Conservation (phyloP, 2,329 filamentous ascomycete species). For the Talaromyces albobiverticillius region DNA sequence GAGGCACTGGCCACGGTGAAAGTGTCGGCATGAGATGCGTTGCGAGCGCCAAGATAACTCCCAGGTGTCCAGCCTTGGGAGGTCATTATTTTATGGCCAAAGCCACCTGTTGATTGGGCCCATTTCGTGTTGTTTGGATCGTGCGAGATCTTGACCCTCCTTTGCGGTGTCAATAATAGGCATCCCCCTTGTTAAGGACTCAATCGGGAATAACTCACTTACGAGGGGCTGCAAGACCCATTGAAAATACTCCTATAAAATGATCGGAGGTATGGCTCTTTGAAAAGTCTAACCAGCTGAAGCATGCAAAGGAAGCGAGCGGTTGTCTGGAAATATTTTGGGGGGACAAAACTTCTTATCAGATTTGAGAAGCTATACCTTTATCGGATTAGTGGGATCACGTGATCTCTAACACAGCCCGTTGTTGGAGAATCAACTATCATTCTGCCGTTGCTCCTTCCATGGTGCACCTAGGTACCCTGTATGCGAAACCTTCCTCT, state of each 20-base stretch:
- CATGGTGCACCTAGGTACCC: background rate
- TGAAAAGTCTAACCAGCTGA: no score
- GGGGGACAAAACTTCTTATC: background rate
- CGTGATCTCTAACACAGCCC: no score
- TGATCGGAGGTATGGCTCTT: background rate
- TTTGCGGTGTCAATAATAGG: slow-evolving; percentile 25
- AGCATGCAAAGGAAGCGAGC: no score
- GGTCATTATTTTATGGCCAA: slow-evolving; percentile 85
- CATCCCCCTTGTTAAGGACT: background rate
- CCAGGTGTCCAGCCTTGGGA: slow-evolving; percentile 90
- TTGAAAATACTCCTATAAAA: slow-evolving; percentile 30
- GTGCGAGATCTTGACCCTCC: slow-evolving; percentile 70
- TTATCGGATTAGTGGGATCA: background rate
- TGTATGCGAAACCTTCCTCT: background rate
- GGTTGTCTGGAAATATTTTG: no score
- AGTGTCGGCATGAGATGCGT: slow-evolving; percentile 70
- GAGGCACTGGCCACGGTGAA: slow-evolving; percentile 79
- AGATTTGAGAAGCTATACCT: background rate
- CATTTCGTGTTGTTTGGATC: slow-evolving; percentile 97
- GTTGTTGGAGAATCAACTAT: no score
- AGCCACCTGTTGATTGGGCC: slow-evolving; percentile 76
- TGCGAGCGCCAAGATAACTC: slow-evolving; percentile 72
- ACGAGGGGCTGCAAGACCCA: slow-evolving; percentile 68
- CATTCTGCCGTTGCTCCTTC: no score
- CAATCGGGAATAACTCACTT: slow-evolving; percentile 49